These are phyloP conservation scores for Mesembryanthemum crystallinum DNA, from an alignment of 148 eudicot species.

Conservation along the genomic window DNA sequence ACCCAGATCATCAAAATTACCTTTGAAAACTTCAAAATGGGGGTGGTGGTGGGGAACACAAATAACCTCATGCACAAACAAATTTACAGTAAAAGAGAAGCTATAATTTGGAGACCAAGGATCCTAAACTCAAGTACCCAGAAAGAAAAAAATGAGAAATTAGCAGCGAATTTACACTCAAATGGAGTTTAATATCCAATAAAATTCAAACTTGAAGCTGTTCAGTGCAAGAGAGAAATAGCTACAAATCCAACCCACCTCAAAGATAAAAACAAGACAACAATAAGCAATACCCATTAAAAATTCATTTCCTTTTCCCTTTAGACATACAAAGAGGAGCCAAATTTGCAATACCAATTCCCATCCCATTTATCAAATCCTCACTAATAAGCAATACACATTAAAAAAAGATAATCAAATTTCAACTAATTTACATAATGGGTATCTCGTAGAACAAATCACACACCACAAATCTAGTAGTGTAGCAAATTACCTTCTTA, in stretches of 20 bases:
- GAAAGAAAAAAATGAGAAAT: slow-evolving; percentile 7
- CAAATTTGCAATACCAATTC: background rate
- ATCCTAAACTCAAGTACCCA: slow-evolving; percentile 22
- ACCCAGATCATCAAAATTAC: background rate
- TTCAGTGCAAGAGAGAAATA: too few species aligned
- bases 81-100: background rate
- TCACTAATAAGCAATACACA: background rate
- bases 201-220: too few species aligned
- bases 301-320: background rate
- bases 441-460: background rate
- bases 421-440: background rate
- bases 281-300: background rate
- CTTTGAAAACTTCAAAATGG: background rate
- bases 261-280: background rate
- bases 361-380: background rate
- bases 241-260: too few species aligned
- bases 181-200: background rate
- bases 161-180: background rate
- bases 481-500: too few species aligned
- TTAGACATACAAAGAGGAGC: background rate
- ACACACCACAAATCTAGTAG: background rate
- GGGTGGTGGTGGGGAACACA: background rate
- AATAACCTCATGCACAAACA: background rate
- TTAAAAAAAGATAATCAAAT: background rate
- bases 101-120: background rate